Evolutionary conservation across 495 filamentous ascomycete species (phyloP).

Genomic region (Penicillium herquei): DNA sequence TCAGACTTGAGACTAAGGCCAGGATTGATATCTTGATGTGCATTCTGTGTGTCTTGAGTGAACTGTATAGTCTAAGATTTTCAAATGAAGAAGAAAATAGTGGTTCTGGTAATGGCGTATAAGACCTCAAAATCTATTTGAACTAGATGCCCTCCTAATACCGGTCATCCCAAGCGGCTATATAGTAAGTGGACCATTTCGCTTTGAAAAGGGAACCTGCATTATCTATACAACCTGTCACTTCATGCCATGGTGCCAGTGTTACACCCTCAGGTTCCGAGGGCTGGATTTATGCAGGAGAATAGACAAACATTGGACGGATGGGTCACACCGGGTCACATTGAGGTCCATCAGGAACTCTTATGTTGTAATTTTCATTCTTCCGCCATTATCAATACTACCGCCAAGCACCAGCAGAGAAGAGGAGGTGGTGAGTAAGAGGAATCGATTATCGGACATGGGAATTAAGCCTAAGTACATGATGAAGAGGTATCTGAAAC

Average conservation of each 20-base stretch:
- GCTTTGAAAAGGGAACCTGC: neutral
- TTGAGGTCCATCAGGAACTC: neutral
- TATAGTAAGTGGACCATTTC: neutral
- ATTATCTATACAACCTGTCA: neutral
- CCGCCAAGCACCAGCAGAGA: neutral
- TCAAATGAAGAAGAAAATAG: no score
- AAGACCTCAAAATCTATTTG: no score
- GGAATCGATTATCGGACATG: conserved; percentile 20
- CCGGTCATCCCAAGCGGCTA: neutral
- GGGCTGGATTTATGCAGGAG: neutral
- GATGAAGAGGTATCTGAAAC: conserved; percentile 41
- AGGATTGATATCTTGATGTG: conserved; percentile 10
- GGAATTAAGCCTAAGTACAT: conserved; percentile 34
- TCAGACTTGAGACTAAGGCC: conserved; percentile 11
- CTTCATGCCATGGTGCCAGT: neutral
- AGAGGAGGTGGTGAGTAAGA: neutral
- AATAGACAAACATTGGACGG: neutral
- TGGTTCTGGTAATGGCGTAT: no score
- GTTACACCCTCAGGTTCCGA: neutral
- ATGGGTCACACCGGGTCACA: conserved; percentile 18
- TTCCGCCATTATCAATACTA: neutral
- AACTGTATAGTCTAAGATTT: no score
- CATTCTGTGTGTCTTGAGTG: conserved; percentile 4
- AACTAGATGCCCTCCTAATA: no score
- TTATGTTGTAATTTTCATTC: neutral